These are phyloP conservation scores for Alternaria triticina DNA, from an alignment of 2,329 filamentous ascomycete genomes.

Conservation along the genomic window DNA sequence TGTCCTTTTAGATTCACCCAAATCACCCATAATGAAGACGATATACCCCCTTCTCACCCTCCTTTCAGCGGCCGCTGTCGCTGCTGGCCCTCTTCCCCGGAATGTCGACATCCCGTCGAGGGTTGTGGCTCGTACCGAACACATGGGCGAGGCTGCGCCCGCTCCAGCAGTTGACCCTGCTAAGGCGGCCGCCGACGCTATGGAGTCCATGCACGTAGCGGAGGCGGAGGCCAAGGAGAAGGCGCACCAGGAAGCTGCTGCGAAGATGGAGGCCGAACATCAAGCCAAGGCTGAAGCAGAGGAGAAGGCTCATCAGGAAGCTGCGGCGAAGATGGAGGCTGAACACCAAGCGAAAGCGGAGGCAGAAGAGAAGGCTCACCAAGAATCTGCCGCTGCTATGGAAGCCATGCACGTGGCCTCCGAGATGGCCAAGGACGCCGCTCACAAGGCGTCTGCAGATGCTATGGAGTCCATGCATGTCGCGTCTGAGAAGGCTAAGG, in stretches of 20 bases:
- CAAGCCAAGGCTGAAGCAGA: constrained; percentile 25
- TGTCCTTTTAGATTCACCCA: not conserved
- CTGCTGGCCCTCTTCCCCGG: constrained; percentile 27
- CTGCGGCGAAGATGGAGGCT: constrained; percentile 13
- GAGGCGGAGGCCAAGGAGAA: constrained; percentile 26
- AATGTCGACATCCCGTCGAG: constrained; percentile 11
- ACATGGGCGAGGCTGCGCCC: constrained; percentile 8
- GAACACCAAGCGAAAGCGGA: constrained; percentile 13
- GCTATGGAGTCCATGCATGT: constrained; percentile 21
- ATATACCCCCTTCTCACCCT: constrained; percentile 31
- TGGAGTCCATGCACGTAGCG: constrained; percentile 21
- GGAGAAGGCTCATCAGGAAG: constrained; percentile 21
- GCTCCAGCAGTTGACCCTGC: constrained; percentile 12
- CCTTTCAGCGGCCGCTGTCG: constrained; percentile 24
- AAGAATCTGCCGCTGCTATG: constrained; percentile 17
- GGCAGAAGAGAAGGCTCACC: constrained; percentile 11
- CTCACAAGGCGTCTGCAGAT: constrained; percentile 16
- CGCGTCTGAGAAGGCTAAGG: constrained; percentile 14
- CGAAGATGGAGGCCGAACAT: constrained; percentile 21
- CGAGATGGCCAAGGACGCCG: constrained; percentile 14
- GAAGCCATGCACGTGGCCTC: constrained; percentile 16
- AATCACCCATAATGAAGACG: constrained; percentile 30
- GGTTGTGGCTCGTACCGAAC: constrained; percentile 20
- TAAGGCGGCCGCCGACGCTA: constrained; percentile 14
- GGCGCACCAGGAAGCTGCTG: constrained; percentile 23